Conservation (phyloP, 345 rosid genomes). For the Isatis tinctoria region DNA sequence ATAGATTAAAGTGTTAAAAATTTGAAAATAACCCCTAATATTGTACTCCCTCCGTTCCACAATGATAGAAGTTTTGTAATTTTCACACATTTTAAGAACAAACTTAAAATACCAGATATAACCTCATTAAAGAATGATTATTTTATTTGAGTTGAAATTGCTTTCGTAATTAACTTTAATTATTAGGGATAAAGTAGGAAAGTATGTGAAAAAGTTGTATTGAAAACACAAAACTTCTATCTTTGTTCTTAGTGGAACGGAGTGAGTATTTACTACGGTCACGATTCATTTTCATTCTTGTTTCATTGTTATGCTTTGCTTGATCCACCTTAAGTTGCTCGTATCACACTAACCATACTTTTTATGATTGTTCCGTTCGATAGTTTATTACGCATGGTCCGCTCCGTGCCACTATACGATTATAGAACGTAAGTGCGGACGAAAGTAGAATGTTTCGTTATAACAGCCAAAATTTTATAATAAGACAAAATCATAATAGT, state of each 20-base stretch:
- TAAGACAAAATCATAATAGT: background rate
- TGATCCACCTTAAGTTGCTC: background rate
- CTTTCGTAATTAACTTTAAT: too few relatives aligned
- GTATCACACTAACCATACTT: background rate
- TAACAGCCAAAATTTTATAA: slow-evolving; percentile 5
- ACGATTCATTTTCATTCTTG: background rate
- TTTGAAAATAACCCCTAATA: background rate
- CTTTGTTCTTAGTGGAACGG: too few relatives aligned
- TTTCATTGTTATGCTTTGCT: background rate
- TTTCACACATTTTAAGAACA: too few relatives aligned
- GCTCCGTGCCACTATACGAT: background rate
- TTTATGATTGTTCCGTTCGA: background rate
- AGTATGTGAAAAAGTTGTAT: too few relatives aligned
- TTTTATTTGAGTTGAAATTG: too few relatives aligned
- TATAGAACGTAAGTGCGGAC: background rate
- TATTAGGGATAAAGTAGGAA: too few relatives aligned
- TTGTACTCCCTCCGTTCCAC: too few relatives aligned
- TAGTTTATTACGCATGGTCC: background rate
- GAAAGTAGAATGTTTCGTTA: background rate
- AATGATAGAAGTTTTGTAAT: too few relatives aligned
- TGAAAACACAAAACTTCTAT: too few relatives aligned
- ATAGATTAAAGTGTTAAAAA: too few relatives aligned
- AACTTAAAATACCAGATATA: too few relatives aligned
- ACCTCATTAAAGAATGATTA: too few relatives aligned
- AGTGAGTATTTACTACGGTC: background rate